A percentile compares a stretch with the other conserved stretches of the same genome.
These are phyloP conservation scores for Colletotrichum melonis DNA, from an alignment of 2,329 filamentous ascomycete genomes.

Conservation along the genomic window DNA sequence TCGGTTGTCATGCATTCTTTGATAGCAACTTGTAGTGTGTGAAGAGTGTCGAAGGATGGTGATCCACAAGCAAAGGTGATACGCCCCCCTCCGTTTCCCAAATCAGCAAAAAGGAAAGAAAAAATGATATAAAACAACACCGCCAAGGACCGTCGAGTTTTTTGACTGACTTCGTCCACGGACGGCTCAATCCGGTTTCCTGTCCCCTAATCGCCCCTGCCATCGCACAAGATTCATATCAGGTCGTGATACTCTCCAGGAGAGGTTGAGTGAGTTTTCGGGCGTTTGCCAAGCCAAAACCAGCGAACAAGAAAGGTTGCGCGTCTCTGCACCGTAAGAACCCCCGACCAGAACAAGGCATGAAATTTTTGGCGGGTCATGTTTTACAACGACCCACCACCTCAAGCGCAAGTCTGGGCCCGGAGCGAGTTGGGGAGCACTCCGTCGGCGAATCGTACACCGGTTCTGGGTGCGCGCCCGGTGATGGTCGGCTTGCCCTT, in stretches of 20 bases:
- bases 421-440: constrained; percentile 45
- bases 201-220: constrained; percentile 30
- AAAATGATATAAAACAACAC: constrained; percentile 29
- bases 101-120: constrained; percentile 22
- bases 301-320: constrained; percentile 30
- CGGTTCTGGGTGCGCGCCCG: constrained; percentile 51
- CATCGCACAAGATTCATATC: constrained; percentile 37
- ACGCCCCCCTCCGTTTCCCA: constrained; percentile 28
- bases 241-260: constrained; percentile 37
- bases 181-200: constrained; percentile 34
- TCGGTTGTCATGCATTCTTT: constrained; percentile 36
- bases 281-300: constrained; percentile 35
- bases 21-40: constrained; percentile 30
- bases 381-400: constrained; percentile 27
- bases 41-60: constrained; percentile 35
- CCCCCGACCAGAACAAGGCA: constrained; percentile 34
- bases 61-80: constrained; percentile 35
- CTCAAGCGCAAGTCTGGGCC: constrained; percentile 52
- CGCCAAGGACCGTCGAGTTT: constrained; percentile 1
- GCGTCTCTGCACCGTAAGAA: constrained; percentile 16
- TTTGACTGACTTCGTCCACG: constrained; percentile 12
- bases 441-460: constrained; percentile 55
- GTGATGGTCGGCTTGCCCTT: constrained; percentile 53
- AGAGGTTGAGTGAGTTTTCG: constrained; percentile 36
- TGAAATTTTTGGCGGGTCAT: constrained; percentile 29